Conservation (phyloP, 768 basidiomycete genomes). For the Collybia sp. region DNA sequence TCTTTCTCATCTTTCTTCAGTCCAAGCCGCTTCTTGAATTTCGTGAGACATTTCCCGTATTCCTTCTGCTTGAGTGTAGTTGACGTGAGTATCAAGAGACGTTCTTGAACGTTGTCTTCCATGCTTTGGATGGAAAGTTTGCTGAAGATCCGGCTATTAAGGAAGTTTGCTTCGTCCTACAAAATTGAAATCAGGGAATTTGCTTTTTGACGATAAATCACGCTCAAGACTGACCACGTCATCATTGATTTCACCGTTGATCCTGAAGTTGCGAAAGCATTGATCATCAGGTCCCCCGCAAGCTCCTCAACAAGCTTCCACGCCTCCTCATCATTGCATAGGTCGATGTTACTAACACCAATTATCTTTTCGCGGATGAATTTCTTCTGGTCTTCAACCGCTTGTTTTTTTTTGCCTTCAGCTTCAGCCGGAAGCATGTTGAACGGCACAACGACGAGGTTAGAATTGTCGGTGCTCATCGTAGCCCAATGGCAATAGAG, state of each 20-base stretch:
- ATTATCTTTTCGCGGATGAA: slow-evolving; percentile 5
- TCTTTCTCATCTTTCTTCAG: slow-evolving; percentile 19
- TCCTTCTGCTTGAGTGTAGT: slow-evolving; percentile 24
- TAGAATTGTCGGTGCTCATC: slow-evolving; percentile 25
- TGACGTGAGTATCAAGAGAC: slow-evolving; percentile 22
- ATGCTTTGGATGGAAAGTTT: slow-evolving; percentile 27
- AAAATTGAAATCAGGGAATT: too few relatives aligned
- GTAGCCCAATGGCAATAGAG: slow-evolving; percentile 35
- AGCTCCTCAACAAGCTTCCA: slow-evolving; percentile 18
- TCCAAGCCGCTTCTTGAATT: slow-evolving; percentile 32
- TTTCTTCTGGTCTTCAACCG: slow-evolving; percentile 20
- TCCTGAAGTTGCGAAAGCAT: slow-evolving; percentile 39
- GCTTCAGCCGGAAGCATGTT: slow-evolving; percentile 30
- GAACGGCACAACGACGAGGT: slow-evolving; percentile 35
- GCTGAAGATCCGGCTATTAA: slow-evolving; percentile 34
- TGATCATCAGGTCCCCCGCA: slow-evolving; percentile 40
- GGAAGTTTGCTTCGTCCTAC: slow-evolving; percentile 30
- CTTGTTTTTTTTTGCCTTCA: slow-evolving; percentile 4
- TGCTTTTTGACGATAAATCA: too few relatives aligned
- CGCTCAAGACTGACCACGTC: too few relatives aligned
- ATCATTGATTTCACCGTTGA: slow-evolving; percentile 5
- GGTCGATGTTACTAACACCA: slow-evolving; percentile 21
- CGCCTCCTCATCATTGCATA: slow-evolving; percentile 20
- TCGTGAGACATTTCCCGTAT: slow-evolving; percentile 27
- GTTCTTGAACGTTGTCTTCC: slow-evolving; percentile 13